Evolutionary conservation across 2,329 filamentous ascomycete genomes (phyloP).

Genomic region (Thelonectria rubi): DNA sequence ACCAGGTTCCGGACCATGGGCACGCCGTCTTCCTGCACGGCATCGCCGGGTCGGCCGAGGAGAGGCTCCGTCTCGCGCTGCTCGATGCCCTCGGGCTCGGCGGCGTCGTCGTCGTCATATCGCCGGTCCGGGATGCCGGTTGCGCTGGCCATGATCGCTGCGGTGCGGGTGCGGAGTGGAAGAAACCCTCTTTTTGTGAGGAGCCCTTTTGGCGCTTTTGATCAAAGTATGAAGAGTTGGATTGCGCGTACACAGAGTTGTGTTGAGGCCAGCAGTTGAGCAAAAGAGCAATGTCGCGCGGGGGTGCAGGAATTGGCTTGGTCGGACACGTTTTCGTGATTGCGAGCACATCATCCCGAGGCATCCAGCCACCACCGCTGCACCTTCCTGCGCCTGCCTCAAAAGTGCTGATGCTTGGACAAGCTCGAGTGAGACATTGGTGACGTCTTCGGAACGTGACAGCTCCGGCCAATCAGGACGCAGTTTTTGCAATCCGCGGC

Average conservation of each 20-base stretch:
- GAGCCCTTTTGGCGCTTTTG: too few species aligned
- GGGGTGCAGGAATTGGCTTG: not conserved
- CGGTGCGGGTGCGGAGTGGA: not conserved
- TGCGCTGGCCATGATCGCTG: slow-evolving; percentile 69
- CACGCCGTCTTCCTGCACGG: slow-evolving; percentile 71
- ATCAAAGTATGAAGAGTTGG: too few species aligned
- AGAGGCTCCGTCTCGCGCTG: slow-evolving; percentile 54
- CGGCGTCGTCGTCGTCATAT: slow-evolving; percentile 39
- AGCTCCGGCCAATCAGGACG: slow-evolving; percentile 39
- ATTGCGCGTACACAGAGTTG: too few species aligned
- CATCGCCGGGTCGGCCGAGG: slow-evolving; percentile 72
- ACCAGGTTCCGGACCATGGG: slow-evolving; percentile 76
- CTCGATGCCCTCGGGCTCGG: slow-evolving; percentile 37
- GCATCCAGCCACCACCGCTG: not conserved
- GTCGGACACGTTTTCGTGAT: not conserved
- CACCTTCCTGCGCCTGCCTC: not conserved
- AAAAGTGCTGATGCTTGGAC: not conserved
- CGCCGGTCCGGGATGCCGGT: slow-evolving; percentile 69
- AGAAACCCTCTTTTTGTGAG: not conserved
- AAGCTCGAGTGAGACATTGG: slow-evolving; percentile 31
- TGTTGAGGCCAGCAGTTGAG: not conserved
- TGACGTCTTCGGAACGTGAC: slow-evolving; percentile 22
- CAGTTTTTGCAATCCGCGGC: slow-evolving; percentile 37
- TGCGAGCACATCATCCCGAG: not conserved
- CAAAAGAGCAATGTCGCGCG: not conserved